Conservation (phyloP, 768 basidiomycete genomes). For the Mycena maculata region DNA sequence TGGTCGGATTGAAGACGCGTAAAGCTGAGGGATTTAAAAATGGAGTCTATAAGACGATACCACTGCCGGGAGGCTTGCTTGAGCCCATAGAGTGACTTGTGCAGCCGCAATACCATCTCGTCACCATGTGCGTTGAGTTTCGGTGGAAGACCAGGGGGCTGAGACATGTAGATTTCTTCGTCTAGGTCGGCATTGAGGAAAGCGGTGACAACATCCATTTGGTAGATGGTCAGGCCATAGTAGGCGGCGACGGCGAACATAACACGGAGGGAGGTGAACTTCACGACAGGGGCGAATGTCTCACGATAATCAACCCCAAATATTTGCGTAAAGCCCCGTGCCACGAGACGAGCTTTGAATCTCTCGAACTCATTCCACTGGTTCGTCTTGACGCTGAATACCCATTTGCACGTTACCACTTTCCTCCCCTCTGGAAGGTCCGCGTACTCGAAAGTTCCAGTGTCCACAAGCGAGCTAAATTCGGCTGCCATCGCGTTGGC, state of each 20-base stretch:
- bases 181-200: slow-evolving; percentile 1
- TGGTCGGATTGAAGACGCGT: slow-evolving; percentile 9
- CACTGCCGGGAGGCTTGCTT: slow-evolving; percentile 2
- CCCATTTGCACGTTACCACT: slow-evolving; percentile 3
- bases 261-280: slow-evolving; percentile 2
- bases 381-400: not conserved
- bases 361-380: slow-evolving; percentile 6
- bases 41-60: slow-evolving; percentile 2
- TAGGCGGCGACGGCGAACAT: slow-evolving; percentile 3
- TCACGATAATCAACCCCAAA: not conserved
- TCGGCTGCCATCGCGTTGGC: not conserved
- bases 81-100: slow-evolving; percentile 1
- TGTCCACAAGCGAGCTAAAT: slow-evolving; percentile 3
- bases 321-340: not conserved
- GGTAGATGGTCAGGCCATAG: not conserved
- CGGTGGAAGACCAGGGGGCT: slow-evolving; percentile 4
- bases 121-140: slow-evolving; percentile 3
- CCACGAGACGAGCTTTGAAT: slow-evolving; percentile 1
- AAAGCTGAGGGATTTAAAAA: slow-evolving; percentile 1
- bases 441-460: not conserved
- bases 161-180: slow-evolving; percentile 16
- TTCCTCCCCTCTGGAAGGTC: not conserved
- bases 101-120: not conserved
- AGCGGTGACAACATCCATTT: slow-evolving; percentile 4
- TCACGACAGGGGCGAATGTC: slow-evolving; percentile 1